These are phyloP conservation scores for Silybum marianum DNA, from an alignment of 129 eudicot genomes.

Conservation along the genomic window DNA sequence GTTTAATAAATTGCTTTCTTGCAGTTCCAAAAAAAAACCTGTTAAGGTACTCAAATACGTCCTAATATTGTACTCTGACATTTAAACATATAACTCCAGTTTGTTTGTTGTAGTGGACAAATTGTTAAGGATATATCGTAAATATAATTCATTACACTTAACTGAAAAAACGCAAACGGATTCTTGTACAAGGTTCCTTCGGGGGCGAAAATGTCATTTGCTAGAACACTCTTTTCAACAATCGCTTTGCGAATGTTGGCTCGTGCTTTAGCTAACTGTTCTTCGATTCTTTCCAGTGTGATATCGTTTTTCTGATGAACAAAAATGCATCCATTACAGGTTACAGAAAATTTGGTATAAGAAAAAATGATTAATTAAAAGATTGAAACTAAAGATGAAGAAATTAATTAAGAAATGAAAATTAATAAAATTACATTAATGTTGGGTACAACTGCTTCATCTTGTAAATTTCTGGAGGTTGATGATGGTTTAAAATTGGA, in stretches of 20 bases:
- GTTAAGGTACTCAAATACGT: neutral
- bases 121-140: neutral
- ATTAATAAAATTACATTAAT: constrained; percentile 8
- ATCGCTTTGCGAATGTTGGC: constrained; percentile 25
- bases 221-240: constrained; percentile 21
- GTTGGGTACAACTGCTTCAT: constrained; percentile 7
- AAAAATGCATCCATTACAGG: neutral
- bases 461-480: constrained; percentile 26
- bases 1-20: too few species aligned
- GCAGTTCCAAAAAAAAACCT: too few species aligned
- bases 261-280: constrained; percentile 32
- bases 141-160: neutral
- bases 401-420: neutral
- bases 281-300: constrained; percentile 20
- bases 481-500: neutral
- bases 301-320: constrained; percentile 17
- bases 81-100: neutral
- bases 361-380: neutral
- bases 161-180: constrained; percentile 32
- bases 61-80: neutral
- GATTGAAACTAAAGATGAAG: neutral
- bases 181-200: constrained; percentile 28
- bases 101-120: neutral
- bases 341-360: neutral
- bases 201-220: constrained; percentile 12